These are phyloP conservation scores for Schizothecium vesticola DNA, from an alignment of 495 filamentous ascomycete genomes.

Conservation along the genomic window DNA sequence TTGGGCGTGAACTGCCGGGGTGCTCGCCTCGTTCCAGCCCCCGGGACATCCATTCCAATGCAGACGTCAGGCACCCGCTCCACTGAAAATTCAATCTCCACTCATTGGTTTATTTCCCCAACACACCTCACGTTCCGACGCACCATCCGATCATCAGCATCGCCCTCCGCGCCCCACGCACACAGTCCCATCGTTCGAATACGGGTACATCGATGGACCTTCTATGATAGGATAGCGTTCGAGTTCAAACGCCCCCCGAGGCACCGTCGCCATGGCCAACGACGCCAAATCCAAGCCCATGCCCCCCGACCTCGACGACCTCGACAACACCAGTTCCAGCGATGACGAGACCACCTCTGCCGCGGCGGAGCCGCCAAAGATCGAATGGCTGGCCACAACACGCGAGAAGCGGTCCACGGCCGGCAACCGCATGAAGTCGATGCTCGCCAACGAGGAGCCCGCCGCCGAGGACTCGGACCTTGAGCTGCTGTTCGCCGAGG, in stretches of 20 bases:
- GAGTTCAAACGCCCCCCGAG: background rate
- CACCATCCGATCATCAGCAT: background rate
- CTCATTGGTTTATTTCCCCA: background rate
- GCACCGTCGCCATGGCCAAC: constrained; percentile 19
- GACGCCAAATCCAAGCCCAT: constrained; percentile 19
- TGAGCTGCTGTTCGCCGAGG: constrained; percentile 76
- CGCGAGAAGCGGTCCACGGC: constrained; percentile 79
- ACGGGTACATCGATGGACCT: background rate
- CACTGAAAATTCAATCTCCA: background rate
- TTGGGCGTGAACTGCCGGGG: background rate
- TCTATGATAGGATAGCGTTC: background rate
- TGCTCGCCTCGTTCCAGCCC: constrained; percentile 1
- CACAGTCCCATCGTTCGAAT: background rate
- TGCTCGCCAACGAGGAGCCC: constrained; percentile 71
- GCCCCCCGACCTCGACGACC: constrained; percentile 23
- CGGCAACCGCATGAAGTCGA: constrained; percentile 73
- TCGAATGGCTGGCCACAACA: constrained; percentile 69
- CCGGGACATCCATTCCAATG: background rate
- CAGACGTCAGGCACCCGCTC: background rate
- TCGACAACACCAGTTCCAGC: constrained; percentile 14
- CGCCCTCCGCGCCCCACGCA: background rate
- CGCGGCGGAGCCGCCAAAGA: constrained; percentile 18
- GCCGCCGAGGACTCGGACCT: constrained; percentile 57
- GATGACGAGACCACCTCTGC: constrained; percentile 23
- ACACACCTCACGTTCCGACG: background rate